Evolutionary conservation across 2,329 filamentous ascomycete genomes (phyloP).

Genomic region (Thermothelomyces thermophilus): DNA sequence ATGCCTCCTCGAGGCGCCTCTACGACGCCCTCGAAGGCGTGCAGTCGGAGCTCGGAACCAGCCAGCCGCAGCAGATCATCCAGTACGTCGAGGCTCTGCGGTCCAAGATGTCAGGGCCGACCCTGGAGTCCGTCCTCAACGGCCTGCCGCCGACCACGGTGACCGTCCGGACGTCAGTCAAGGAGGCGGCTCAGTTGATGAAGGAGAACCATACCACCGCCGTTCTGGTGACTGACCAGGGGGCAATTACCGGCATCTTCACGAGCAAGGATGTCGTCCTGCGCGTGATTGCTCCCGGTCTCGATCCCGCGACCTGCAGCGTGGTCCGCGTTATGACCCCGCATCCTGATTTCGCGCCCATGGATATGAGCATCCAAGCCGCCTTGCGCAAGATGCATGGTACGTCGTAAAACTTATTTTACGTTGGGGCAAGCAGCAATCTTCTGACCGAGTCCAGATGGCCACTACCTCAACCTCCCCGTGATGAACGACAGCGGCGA

Average conservation of each 20-base stretch:
- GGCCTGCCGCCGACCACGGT: conserved; percentile 90
- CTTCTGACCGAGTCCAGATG: conserved; percentile 53
- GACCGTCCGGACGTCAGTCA: conserved; percentile 90
- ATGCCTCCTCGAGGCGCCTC: conserved; percentile 94
- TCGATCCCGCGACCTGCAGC: conserved; percentile 91
- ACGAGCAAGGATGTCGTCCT: conserved; percentile 99
- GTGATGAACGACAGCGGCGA: conserved; percentile 97
- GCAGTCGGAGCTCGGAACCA: conserved; percentile 90
- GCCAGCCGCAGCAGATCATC: conserved; percentile 96
- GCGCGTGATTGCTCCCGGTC: conserved; percentile 90
- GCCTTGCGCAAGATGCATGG: conserved; percentile 98
- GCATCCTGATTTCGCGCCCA: conserved; percentile 95
- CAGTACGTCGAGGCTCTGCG: conserved; percentile 96
- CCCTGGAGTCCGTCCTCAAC: conserved; percentile 87
- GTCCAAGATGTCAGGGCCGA: conserved; percentile 95
- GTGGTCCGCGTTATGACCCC: conserved; percentile 99
- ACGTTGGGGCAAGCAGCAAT: neutral
- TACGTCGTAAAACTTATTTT: conserved; percentile 33
- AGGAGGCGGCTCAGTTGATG: conserved; percentile 92
- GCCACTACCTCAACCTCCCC: conserved; percentile 94
- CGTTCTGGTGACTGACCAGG: conserved; percentile 91
- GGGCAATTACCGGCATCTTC: conserved; percentile 96
- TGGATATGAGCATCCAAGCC: conserved; percentile 98
- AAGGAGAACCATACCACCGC: conserved; percentile 98
- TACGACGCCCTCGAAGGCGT: conserved; percentile 97